Base-by-base conservation (phyloP, 1,139 yeast species). In the Suhomyces terraborum region DNA sequence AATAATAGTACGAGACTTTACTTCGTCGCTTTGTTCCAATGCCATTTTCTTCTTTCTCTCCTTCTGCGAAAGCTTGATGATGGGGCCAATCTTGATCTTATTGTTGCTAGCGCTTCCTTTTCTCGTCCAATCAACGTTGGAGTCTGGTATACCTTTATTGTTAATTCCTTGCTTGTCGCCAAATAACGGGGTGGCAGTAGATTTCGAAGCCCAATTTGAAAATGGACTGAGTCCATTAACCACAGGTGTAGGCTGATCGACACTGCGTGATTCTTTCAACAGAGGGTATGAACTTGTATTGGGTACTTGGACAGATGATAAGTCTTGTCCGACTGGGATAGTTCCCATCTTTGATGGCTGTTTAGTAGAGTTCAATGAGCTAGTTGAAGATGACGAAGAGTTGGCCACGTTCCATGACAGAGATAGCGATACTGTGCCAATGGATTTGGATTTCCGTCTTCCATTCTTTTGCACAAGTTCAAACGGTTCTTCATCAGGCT, bases 31-130 rank as follows among this genome's bases (percentile, higher is more conserved):
- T 5, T 35, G 38, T 14, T 33, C 40, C 31, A 38, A n/a, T 4
- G 40, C 42, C 40, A 57, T 58, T 45, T 58, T 46, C 43, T 64
- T 69, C 53, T 73, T 75, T 21, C 82, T 56, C 52, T 78, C 82
- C 51, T 75, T 77, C 49, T 79, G 83, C 2, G 83, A 76, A 7
- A 76, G 51, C 47, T 66, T 64, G 20, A 58, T 47, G 1, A 63
- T 58, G 1, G 75, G 73, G 0, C 69, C 68, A 18, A 71, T 55
- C 49, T 62, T 69, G 8, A 58, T 50, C 43, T 63, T 68, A n/a
- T 52, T 42, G 2, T 42, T 43, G 43, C 55, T 62, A 23, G 37
- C 41, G 24, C 36, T 38, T 17, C 36, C 26, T 24, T 28, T 40
- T 21, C 27, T 40, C 6, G 36, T 23, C 42, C 45, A 41, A 10